Conservation (phyloP, 257 asterid species). For the Solanum bukasovii region DNA sequence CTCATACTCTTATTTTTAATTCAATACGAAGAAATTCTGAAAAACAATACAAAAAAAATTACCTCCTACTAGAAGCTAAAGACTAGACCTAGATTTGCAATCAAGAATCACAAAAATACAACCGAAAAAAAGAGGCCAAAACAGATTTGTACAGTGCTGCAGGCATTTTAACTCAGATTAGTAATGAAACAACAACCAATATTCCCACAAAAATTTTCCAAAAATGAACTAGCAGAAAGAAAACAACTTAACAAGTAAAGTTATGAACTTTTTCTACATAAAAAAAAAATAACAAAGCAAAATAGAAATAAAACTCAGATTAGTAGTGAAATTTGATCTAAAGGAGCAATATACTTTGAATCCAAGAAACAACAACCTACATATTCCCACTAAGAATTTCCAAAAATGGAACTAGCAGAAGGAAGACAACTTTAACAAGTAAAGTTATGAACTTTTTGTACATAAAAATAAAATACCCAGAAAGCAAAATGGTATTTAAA, state of each 20-base stretch:
- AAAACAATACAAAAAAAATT: neutral
- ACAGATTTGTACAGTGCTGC: neutral
- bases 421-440: neutral
- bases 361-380: neutral
- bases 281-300: neutral
- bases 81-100: neutral
- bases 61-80: neutral
- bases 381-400: neutral
- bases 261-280: neutral
- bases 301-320: neutral
- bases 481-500: neutral
- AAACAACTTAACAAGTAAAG: neutral
- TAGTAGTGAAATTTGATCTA: neutral
- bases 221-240: neutral
- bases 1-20: neutral
- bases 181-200: neutral
- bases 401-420: neutral
- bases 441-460: neutral
- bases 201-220: neutral
- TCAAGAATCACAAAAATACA: neutral
- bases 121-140: neutral
- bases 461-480: neutral
- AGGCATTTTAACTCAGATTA: neutral
- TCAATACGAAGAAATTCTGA: neutral
- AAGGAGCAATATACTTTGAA: neutral